Evolutionary conservation across 2,329 filamentous ascomycete genomes (phyloP).

Genomic region (Onygena corvina): DNA sequence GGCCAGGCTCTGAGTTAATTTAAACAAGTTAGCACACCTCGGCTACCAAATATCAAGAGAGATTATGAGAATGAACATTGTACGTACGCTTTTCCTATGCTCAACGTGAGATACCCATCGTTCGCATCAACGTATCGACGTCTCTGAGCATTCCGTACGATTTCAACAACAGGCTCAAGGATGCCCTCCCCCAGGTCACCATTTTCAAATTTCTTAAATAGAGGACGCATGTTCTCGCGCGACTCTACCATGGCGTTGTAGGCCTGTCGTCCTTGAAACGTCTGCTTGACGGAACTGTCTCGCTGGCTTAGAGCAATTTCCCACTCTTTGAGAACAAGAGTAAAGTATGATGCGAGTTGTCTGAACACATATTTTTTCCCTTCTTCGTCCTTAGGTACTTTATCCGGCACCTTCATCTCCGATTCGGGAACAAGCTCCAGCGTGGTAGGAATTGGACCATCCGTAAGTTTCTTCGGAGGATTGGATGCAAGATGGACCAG

Average conservation of each 20-base stretch:
- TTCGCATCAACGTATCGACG: slow-evolving; percentile 92
- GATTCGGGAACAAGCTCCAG: slow-evolving; percentile 67
- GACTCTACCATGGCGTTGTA: slow-evolving; percentile 77
- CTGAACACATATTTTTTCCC: slow-evolving; percentile 63
- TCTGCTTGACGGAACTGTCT: slow-evolving; percentile 49
- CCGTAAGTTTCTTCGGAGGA: slow-evolving; percentile 40
- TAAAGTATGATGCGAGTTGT: slow-evolving; percentile 90
- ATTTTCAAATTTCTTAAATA: slow-evolving; percentile 82
- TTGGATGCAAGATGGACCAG: slow-evolving; percentile 38
- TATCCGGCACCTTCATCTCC: slow-evolving; percentile 70
- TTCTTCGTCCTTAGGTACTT: slow-evolving; percentile 51
- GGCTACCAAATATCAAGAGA: background rate
- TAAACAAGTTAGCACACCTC: background rate
- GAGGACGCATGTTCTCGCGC: slow-evolving; percentile 71
- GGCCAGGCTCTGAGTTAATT: slow-evolving; percentile 60
- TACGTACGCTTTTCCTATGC: slow-evolving; percentile 72
- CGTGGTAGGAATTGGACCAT: slow-evolving; percentile 77
- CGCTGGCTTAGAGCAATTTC: slow-evolving; percentile 57
- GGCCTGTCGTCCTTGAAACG: slow-evolving; percentile 68
- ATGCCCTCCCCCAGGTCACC: slow-evolving; percentile 66
- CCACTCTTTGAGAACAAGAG: slow-evolving; percentile 87
- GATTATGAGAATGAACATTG: background rate
- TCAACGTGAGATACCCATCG: slow-evolving; percentile 81
- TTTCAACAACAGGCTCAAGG: slow-evolving; percentile 74
- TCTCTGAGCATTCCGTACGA: slow-evolving; percentile 80